Base-by-base conservation (phyloP, 768 basidiomycete genomes). In the Sporobolomyces phaffii region DNA sequence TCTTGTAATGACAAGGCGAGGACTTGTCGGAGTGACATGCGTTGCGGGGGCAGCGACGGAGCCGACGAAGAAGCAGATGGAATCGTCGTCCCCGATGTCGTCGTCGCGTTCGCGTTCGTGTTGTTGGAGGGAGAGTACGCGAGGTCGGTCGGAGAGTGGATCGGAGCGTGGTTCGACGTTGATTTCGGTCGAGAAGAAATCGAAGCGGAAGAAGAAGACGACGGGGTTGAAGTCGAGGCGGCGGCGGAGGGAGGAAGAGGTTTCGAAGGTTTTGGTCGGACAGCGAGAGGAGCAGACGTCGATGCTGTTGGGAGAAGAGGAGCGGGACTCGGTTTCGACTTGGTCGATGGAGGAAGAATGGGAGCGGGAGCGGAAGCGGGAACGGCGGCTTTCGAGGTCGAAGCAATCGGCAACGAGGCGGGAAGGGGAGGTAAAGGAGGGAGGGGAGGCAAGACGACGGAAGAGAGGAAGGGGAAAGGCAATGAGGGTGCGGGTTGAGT, bases 1-100 rank as follows among this genome's bases (percentile, higher is more conserved):
- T 70, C 69, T 26, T 53, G 49, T 18, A 70, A 28, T 28, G 60
- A 62, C 17, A 63, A 38, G 13, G 69, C 69, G 26, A 70, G 60
- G n/a, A 70, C 69, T 49, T 70, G 69, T 22, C 69, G 54, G 24
- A 70, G 52, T 3, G 48, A 59, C 64, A 62, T 52, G n/a, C 60
- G 47, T 33, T 40, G 56, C 28, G 50, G 22, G n/a, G 34, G 48
- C 7, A 2, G 15, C 36, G 8, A 17, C 29, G 45, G 34, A 18
- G 31, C 29, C 44, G 58, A 20, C 41, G 26, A 18, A 0, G 41
- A 15, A 15, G 36, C 6, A 15, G 28, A 9, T 17, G 38, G 10
- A 17, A 38, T 17, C 10, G 38, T 17, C 52, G 50, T 29, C 29
- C 33, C 3, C 34, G 44, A 45, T 26, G 34, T n/a, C 13, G 52